Base-by-base conservation (phyloP, 768 basidiomycete species). In the Mycena amicta region DNA sequence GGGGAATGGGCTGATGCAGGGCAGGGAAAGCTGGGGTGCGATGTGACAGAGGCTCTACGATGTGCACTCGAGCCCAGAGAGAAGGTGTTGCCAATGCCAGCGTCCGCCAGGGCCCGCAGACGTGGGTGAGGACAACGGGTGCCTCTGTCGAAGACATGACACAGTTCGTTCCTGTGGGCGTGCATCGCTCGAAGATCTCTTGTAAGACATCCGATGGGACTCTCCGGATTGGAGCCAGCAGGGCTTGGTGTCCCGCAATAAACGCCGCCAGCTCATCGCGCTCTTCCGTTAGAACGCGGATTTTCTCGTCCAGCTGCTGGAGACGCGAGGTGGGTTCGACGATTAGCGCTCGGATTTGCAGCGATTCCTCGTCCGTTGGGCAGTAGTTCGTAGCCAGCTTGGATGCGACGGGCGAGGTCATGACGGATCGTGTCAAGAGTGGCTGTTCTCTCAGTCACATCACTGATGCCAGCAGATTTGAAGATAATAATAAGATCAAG, bases 181-280 rank as follows among this genome's bases (percentile, higher is more conserved):
- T 50, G 28, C 69, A 37, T 29, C 52, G 37, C 45, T 60, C 50
- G 40, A 59, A 43, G 37, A 46, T 46, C 8, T 46, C 43, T 8
- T 18, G 23, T 11, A 46, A 20, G 16, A 46, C 43, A 46, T 46
- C 43, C 11, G 8, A 6, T 25, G 43, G 23, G 23, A 46, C 43
- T 8, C 43, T 8, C 6, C 43, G 43, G 20, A 46, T 46, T 8
- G 43, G 43, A 46, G 43, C 16, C 6, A 46, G 16, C 11, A 46
- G 43, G 20, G 11, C 11, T 25, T 22, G 16, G 20, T 46, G 23
- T 6, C 23, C 20, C 11, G 16, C 8, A 22, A 46, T 20, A 20
- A n/a, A 46, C 11, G 8, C 23, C 11, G 11, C 23, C 11, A 46
- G 43, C 8, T 18, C 23, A 8, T 46, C 18, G 43, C 43, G 43